phyloP scores from a whole-genome alignment of 2,329 filamentous ascomycete genomes.

The Epichloe festucae region DNA sequence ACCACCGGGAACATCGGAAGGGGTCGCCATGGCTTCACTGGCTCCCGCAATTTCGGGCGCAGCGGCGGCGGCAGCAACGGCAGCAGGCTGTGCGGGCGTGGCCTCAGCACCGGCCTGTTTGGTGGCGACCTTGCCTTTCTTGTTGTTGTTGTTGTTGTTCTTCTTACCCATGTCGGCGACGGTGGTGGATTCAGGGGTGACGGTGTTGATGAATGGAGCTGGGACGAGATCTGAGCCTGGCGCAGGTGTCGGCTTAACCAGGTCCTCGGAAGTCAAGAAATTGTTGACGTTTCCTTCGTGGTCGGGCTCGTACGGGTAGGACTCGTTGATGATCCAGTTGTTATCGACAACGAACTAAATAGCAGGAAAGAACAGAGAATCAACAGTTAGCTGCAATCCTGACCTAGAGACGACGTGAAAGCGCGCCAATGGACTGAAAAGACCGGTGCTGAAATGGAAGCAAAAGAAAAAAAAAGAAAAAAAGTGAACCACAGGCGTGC shows the following conservation, averaged over 20 bases:
- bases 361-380: slow-evolving; percentile 6
- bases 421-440: slow-evolving; percentile 5
- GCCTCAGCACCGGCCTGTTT: slow-evolving; percentile 9
- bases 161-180: slow-evolving; percentile 44
- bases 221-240: slow-evolving; percentile 15
- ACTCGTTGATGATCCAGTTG: slow-evolving; percentile 73
- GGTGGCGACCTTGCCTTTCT: slow-evolving; percentile 17
- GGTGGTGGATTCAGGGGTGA: slow-evolving; percentile 58
- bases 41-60: slow-evolving; percentile 7
- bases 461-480: background rate
- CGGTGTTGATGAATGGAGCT: slow-evolving; percentile 49
- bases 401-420: slow-evolving; percentile 1
- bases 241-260: slow-evolving; percentile 27
- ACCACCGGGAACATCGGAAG: slow-evolving; percentile 28
- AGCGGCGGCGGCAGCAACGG: background rate
- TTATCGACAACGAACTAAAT: slow-evolving; percentile 87
- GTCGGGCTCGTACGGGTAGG: slow-evolving; percentile 72
- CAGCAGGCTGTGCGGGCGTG: background rate
- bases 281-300: slow-evolving; percentile 82
- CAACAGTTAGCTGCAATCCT: slow-evolving; percentile 7
- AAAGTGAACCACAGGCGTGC: slow-evolving; percentile 9
- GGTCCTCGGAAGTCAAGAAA: slow-evolving; percentile 65
- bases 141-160: slow-evolving; percentile 31
- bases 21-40: slow-evolving; percentile 13
- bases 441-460: background rate